Conservation (phyloP, 163 green algal species). For the Chlamydomonas reinhardtii region DNA sequence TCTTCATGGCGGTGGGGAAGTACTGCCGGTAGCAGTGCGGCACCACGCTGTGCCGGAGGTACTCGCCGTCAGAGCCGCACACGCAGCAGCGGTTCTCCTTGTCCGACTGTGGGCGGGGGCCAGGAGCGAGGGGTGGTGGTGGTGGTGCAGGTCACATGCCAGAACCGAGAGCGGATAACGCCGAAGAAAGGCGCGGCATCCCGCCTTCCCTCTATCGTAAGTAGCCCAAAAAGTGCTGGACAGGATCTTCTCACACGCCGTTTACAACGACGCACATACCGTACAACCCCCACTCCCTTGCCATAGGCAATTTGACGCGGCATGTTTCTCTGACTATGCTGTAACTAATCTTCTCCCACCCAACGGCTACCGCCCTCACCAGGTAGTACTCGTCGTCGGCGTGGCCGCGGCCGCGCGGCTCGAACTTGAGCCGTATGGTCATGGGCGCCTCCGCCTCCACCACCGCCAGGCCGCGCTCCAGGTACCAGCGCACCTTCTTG, state of each 20-base stretch:
- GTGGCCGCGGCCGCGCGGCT: conserved; percentile 55
- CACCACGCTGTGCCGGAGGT: conserved; percentile 61
- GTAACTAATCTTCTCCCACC: no score
- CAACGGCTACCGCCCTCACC: conserved; percentile 22
- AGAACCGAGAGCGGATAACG: no score
- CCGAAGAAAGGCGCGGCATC: no score
- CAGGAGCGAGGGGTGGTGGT: no score
- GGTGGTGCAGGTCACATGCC: no score
- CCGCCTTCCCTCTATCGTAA: no score
- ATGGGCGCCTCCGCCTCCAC: conserved; percentile 31
- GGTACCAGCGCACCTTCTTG: conserved; percentile 55
- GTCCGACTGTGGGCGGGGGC: conserved; percentile 29
- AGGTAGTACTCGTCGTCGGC: conserved; percentile 59
- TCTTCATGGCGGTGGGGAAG: conserved; percentile 73
- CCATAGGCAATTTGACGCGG: no score
- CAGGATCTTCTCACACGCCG: no score
- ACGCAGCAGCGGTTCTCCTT: conserved; percentile 57
- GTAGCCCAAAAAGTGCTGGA: no score
- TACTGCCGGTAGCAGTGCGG: conserved; percentile 74
- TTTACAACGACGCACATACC: no score
- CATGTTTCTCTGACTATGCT: no score
- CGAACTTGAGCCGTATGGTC: conserved; percentile 53
- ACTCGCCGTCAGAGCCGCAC: conserved; percentile 42
- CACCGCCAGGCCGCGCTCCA: conserved; percentile 50
- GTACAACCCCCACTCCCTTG: no score